Base-by-base conservation (phyloP, 805 yeast genomes). In the Ogataea polymorpha region DNA sequence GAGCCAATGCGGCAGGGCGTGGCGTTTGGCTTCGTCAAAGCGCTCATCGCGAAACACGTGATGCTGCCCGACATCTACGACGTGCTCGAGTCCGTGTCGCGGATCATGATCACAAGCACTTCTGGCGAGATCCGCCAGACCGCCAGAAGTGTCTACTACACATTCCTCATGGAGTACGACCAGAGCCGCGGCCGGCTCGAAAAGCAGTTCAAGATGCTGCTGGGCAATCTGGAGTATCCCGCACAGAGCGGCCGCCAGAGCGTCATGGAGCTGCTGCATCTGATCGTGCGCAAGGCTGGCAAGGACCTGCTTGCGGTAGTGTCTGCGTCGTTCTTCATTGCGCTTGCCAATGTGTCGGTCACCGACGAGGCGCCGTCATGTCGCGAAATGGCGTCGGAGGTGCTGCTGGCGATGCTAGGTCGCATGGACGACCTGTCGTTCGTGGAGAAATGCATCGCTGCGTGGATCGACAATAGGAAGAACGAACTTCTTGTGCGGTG, bases 81-180 rank as follows among this genome's bases (percentile, higher is more conserved):
- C 51, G 75, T 84, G 2, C 81, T 91, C 82, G 95, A 86, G 44
- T 73, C 72, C 35, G 82, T 91, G 3, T 74, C 93, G 8, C 77
- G 80, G 44, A 83, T 88, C 18, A 85, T 93, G 96, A 82, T 93
- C 20, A 90, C 96, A 1, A 87, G 86, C 62, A 96, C 88, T 44
- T 72, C 91, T 3, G 77, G 77, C 37, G 88, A 82, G 55, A 86
- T 88, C 39, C 74, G 98, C 44, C 90, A 84, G 53, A 80, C 85
- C 62, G 79, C 97, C 7, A 75, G 98, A 62, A 77, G 86, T 49
- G 79, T 85, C 2, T 93, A 80, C 58, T 84, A 79, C 60, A 89
- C 82, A 53, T 93, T 93, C 53, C 65, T 93, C 56, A 84, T 88
- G 84, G 96, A 89, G 53, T 93, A 86, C 56, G 98, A 96, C 53